phyloP scores from a whole-genome alignment of 2,329 filamentous ascomycete genomes.

The Coniella lustricola region DNA sequence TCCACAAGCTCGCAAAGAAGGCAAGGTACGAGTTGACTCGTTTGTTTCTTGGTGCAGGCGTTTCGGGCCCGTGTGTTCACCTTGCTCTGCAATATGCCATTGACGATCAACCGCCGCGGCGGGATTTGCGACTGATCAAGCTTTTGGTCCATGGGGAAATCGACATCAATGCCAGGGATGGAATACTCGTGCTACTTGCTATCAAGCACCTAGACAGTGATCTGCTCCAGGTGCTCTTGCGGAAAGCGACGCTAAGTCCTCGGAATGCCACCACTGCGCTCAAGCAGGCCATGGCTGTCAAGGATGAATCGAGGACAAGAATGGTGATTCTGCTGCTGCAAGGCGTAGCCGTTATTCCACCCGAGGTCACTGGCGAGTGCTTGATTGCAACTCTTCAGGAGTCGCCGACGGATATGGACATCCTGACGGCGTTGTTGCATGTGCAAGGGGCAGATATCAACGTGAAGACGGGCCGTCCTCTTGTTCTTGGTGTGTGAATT shows the following conservation, averaged over 20 bases:
- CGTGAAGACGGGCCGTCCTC: conserved; percentile 34
- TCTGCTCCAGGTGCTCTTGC: conserved; percentile 38
- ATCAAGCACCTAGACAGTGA: conserved; percentile 41
- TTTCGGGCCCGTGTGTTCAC: conserved; percentile 40
- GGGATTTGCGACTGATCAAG: conserved; percentile 45
- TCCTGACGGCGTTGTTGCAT: conserved; percentile 42
- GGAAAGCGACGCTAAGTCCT: conserved; percentile 34
- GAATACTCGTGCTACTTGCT: conserved; percentile 40
- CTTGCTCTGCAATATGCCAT: conserved; percentile 46
- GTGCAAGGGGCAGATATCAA: conserved; percentile 49
- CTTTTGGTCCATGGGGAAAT: conserved; percentile 45
- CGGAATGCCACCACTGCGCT: conserved; percentile 42
- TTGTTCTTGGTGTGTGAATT: conserved; percentile 28
- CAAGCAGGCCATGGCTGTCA: conserved; percentile 38
- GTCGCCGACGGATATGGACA: conserved; percentile 41
- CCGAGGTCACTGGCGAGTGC: conserved; percentile 35
- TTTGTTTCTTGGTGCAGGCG: conserved; percentile 40
- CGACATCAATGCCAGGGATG: conserved; percentile 48
- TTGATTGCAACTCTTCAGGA: conserved; percentile 36
- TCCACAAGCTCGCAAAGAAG: conserved; percentile 33
- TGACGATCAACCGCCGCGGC: conserved; percentile 36
- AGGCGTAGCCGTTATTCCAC: conserved; percentile 31
- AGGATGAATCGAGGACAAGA: conserved; percentile 31
- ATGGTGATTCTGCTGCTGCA: conserved; percentile 41
- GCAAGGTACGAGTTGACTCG: conserved; percentile 43